A percentile compares a stretch with the other conserved stretches of the same genome.
Evolutionary conservation across 148 eudicot species (phyloP).

Genomic region (Amaranthus palmeri): DNA sequence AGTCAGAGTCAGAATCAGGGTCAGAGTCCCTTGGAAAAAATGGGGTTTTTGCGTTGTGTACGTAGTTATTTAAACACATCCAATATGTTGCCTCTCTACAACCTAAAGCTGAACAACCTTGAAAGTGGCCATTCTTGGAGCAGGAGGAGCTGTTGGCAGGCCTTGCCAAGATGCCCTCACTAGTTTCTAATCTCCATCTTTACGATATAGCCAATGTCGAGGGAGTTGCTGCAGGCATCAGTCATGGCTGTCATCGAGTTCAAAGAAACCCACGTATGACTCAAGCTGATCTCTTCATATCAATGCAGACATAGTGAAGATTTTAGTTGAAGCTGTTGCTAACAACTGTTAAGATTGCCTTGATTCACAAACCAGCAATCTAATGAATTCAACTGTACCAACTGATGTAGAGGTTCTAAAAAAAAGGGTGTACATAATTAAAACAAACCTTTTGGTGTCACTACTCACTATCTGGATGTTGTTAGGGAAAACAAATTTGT

Average conservation of each 20-base stretch:
- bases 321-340: conserved; percentile 74
- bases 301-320: conserved; percentile 76
- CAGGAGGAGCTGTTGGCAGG: conserved; percentile 89
- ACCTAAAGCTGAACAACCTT: conserved; percentile 26
- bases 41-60: conserved; percentile 10
- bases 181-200: conserved; percentile 66
- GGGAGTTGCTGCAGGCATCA: conserved; percentile 91
- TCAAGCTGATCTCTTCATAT: conserved; percentile 84
- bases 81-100: conserved; percentile 12
- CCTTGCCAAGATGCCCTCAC: conserved; percentile 77
- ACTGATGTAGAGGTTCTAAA: conserved; percentile 82
- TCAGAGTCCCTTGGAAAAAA: conserved; percentile 24
- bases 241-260: conserved; percentile 88
- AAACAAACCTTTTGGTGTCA: conserved; percentile 84
- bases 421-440: conserved; percentile 77
- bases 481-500: conserved; percentile 91
- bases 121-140: conserved; percentile 91
- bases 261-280: conserved; percentile 96
- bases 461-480: conserved; percentile 59
- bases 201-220: conserved; percentile 89
- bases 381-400: conserved; percentile 87
- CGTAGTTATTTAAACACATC: conserved; percentile 19
- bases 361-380: conserved; percentile 88
- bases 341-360: conserved; percentile 78
- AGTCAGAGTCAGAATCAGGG: conserved; percentile 7